Evolutionary conservation across 75 land plant genomes (phyloP), one percentile per base, ranked within the genome.

Genomic region (Adiantum capillusveneris): DNA sequence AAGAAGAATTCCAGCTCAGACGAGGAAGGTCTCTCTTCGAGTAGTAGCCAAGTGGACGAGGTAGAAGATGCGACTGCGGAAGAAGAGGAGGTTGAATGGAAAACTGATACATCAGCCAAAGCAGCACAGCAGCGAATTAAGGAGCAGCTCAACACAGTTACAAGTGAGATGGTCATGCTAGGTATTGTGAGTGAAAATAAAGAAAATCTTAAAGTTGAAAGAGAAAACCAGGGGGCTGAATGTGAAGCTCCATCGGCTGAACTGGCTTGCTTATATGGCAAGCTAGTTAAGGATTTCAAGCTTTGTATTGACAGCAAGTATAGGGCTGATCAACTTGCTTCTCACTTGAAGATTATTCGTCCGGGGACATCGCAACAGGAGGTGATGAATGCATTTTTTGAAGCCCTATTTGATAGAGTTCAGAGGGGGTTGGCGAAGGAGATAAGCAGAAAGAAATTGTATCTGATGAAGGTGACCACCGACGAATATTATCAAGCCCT

Each of bases 131-230:
- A 79, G 26, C 76, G 98, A 7, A 86, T 94, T 7, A 69, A 79
- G 53, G 96, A 94, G 63, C 98, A 94, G 63, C 78, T 94, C 7
- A 89, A 75, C 69, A 53, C 81, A 62, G 98, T 66, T 2, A 94
- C 98, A 7, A 86, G 87, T 57, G 96, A 84, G 55, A 90, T 94
- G 96, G 98, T 94, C 16, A 81, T 94, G 73, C 68, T 94, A 7
- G 68, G 80, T 1, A 80, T 78, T 20, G 18, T 11, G 5, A 58
- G 50, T 9, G 61, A 19, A n/a, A 60, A 58, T 27, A 56, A 55
- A 30, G 31, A 31, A 2, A 34, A 34, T 34, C 37, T 5, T 9
- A n/a, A n/a, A n/a, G n/a, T n/a, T n/a, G n/a, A n/a, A n/a, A n/a
- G n/a, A n/a, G n/a, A n/a, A n/a, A n/a, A n/a, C n/a, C n/a, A n/a